Evolutionary conservation across 129 eudicot species (phyloP).

Genomic region (Chrysanthemum lavandulifolium): DNA sequence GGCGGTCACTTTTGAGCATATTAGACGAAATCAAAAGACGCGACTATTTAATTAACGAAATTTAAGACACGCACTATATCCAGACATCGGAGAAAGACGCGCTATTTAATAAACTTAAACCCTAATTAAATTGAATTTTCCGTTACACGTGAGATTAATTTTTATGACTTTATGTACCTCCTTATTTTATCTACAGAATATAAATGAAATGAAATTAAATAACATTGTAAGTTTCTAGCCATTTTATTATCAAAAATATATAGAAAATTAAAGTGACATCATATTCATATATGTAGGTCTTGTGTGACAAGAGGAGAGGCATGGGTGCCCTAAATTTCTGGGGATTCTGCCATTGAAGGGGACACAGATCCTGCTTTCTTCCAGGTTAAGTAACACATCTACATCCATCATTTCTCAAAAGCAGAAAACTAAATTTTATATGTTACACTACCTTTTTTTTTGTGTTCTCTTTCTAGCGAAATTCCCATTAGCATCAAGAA

Average conservation of each 20-base stretch:
- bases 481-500: not conserved
- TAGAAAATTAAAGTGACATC: not conserved
- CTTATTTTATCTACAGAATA: too few relatives aligned
- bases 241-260: not conserved
- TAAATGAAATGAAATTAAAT: too few relatives aligned
- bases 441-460: not conserved
- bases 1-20: too few relatives aligned
- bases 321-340: constrained; percentile 34
- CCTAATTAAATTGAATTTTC: too few relatives aligned
- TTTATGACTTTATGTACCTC: too few relatives aligned
- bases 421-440: constrained; percentile 2
- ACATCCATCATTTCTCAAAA: constrained; percentile 22
- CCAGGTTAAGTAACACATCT: constrained; percentile 27
- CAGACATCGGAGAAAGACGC: too few relatives aligned
- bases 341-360: constrained; percentile 34
- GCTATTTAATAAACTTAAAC: too few relatives aligned
- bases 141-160: too few relatives aligned
- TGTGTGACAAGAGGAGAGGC: constrained; percentile 14
- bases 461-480: not conserved
- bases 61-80: too few relatives aligned
- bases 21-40: too few relatives aligned
- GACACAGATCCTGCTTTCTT: constrained; percentile 35
- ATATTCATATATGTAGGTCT: not conserved
- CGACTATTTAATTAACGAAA: too few relatives aligned
- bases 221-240: too few relatives aligned